Evolutionary conservation across 2,329 filamentous ascomycete genomes (phyloP).

Genomic region (Macrophomina tecta): DNA sequence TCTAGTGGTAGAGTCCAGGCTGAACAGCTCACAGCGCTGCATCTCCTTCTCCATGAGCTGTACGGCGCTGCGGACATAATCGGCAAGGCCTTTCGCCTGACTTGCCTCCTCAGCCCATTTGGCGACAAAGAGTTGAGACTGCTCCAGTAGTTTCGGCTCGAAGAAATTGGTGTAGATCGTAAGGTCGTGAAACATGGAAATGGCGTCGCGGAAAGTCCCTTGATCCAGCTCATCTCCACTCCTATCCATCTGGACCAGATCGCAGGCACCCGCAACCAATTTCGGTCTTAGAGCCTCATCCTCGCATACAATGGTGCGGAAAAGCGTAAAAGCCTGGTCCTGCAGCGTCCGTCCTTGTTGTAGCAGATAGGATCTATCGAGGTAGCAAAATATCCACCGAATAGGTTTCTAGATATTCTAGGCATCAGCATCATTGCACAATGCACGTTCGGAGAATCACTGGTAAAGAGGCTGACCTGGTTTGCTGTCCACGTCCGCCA

Average conservation of each 20-base stretch:
- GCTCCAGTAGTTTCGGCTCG: conserved; percentile 73
- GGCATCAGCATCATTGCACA: conserved; percentile 28
- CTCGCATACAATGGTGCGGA: conserved; percentile 67
- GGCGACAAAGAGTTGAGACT: conserved; percentile 71
- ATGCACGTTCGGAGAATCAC: not conserved
- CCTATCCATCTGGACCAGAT: conserved; percentile 77
- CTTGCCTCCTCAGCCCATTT: conserved; percentile 73
- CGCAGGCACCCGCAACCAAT: conserved; percentile 74
- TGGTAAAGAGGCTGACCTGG: conserved; percentile 60
- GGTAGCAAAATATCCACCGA: conserved; percentile 88
- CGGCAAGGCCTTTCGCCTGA: conserved; percentile 66
- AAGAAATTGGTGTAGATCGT: conserved; percentile 80
- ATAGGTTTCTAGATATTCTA: conserved; percentile 66
- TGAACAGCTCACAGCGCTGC: conserved; percentile 77
- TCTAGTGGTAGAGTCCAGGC: conserved; percentile 83
- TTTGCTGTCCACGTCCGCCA: conserved; percentile 84
- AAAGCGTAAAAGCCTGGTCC: conserved; percentile 79
- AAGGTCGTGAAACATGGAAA: conserved; percentile 85
- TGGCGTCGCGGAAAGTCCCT: conserved; percentile 70
- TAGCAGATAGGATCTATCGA: conserved; percentile 88
- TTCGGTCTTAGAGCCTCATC: conserved; percentile 58
- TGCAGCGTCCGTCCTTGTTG: conserved; percentile 78
- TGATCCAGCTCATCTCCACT: conserved; percentile 61
- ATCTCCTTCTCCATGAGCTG: conserved; percentile 74
- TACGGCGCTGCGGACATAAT: conserved; percentile 76